Evolutionary conservation across 1,139 yeast species (phyloP), one percentile per base, ranked within the genome.

Genomic region (Geotrichum reessii): DNA sequence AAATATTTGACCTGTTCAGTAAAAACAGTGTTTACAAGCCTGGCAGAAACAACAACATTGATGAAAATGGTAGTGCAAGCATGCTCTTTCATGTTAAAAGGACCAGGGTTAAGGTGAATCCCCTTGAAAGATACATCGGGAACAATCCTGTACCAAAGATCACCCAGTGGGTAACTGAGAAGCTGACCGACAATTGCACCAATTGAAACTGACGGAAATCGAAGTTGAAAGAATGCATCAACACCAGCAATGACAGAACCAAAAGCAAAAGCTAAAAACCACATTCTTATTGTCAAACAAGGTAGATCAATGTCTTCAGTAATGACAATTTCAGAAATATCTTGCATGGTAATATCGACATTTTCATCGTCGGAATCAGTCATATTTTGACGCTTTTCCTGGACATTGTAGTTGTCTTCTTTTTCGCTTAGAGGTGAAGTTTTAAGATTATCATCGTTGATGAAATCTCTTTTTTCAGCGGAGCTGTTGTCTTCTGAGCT

Each of bases 21-120:
- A 42, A 52, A 46, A 22, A 42, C 66, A 65, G 53, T 67, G 67
- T 75, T 78, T 67, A 78, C 81, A 31, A 62, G n/a, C 11, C 82
- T 79, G 55, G 83, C 81, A 53, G 81, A 75, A 82, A 61, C n/a
- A 37, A 76, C 75, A 9, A 78, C 76, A 57, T 75, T 76, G 12
- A 75, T 66, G 80, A 80, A 79, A 56, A 80, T 76, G 14, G 81
- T 77, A 61, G 81, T 75, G 56, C 80, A 68, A n/a, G 84, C 73
- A 66, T 81, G 85, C 66, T 81, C 85, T 66, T 81, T 81, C 62
- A 77, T 67, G 66, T 78, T 81, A 71, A 81, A 81, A 12, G 79
- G 65, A 53, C 83, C 82, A 1, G 85, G 84, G 69, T 51, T 49
- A 11, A 40, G 25, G 27, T 24, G 49, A 14, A 25, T 21, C 9